Base-by-base conservation (phyloP, 2,329 filamentous ascomycete species). In the Tolypocladium paradoxum region DNA sequence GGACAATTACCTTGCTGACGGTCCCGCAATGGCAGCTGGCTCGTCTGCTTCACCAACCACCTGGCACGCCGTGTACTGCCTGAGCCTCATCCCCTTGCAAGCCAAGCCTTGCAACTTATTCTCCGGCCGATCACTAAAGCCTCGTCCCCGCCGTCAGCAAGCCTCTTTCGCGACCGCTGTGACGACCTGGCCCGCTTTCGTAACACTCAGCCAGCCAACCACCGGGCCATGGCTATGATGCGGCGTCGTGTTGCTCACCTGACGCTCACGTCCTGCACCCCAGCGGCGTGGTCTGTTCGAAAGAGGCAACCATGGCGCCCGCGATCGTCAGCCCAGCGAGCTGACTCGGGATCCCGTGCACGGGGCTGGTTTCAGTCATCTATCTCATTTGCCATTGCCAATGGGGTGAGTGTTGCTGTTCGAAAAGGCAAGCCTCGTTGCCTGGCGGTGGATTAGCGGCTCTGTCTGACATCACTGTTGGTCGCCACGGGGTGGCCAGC, bases 231-330 rank as follows among this genome's bases (percentile, higher is more conserved):
- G n/a, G 14, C 29, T 27, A 29, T 50, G 20, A 50, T 34, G n/a
- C n/a, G 46, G 14, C 29, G n/a, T 29, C 24, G 24, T 20, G 20
- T 16, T 51, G 53, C 57, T 59, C 57, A 59, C 56, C 57, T 59
- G 57, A 59, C 54, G 52, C 54, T 47, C 9, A 46, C 36, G 29
- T 49, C 37, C 57, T 59, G 57, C 57, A 55, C 37, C 53, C 49
- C 51, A 29, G 27, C 38, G 33, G 24, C 29, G 20, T 33, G 35
- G 16, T 22, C 29, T 35, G 35, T 22, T 40, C 49, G 35, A 50
- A 50, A 40, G 36, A 22, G 27, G 49, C 27, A 50, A 40, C 24
- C 36, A 27, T 31, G 43, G 27, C 27, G 43, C 27, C 1, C 9
- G 18, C 1, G 1, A 6, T 24, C 43, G 43, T 31, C 43, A 46